A percentile compares a stretch with the other conserved stretches of the same genome.
phyloP scores from a whole-genome alignment of 2,329 filamentous ascomycete species.

The Paecilomyces sp. region DNA sequence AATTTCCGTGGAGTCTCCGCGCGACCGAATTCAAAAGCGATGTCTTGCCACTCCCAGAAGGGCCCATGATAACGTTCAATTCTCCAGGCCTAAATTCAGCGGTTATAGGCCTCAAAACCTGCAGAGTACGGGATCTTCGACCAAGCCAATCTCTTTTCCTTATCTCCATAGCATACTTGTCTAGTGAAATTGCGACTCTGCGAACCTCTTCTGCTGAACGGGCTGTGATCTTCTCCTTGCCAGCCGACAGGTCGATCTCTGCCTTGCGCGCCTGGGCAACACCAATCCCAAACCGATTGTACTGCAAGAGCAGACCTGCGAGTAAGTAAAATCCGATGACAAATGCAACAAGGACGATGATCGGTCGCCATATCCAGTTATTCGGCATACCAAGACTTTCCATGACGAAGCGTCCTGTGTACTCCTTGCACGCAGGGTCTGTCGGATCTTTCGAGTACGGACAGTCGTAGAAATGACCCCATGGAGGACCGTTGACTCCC shows the following conservation, averaged over 20 bases:
- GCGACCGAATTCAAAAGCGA: conserved; percentile 69
- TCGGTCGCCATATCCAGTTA: conserved; percentile 61
- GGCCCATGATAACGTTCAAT: conserved; percentile 73
- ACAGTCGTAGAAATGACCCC: conserved; percentile 65
- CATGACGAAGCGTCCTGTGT: conserved; percentile 64
- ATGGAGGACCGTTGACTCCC: conserved; percentile 23
- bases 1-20: conserved; percentile 54
- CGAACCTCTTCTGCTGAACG: conserved; percentile 49
- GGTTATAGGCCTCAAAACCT: conserved; percentile 60
- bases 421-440: conserved; percentile 61
- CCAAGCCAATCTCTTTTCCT: conserved; percentile 53
- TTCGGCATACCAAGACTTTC: conserved; percentile 59
- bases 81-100: conserved; percentile 61
- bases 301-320: conserved; percentile 56
- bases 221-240: conserved; percentile 61
- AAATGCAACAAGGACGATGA: conserved; percentile 57
- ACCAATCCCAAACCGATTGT: conserved; percentile 60
- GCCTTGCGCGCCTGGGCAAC: conserved; percentile 55
- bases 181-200: conserved; percentile 58
- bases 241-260: conserved; percentile 58
- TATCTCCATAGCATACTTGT: conserved; percentile 57
- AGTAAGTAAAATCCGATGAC: conserved; percentile 55
- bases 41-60: conserved; percentile 70
- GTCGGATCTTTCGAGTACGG: conserved; percentile 54
- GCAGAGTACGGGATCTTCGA: conserved; percentile 29